Conservation (phyloP, 768 basidiomycete species). For the Leccinum uliginosum region DNA sequence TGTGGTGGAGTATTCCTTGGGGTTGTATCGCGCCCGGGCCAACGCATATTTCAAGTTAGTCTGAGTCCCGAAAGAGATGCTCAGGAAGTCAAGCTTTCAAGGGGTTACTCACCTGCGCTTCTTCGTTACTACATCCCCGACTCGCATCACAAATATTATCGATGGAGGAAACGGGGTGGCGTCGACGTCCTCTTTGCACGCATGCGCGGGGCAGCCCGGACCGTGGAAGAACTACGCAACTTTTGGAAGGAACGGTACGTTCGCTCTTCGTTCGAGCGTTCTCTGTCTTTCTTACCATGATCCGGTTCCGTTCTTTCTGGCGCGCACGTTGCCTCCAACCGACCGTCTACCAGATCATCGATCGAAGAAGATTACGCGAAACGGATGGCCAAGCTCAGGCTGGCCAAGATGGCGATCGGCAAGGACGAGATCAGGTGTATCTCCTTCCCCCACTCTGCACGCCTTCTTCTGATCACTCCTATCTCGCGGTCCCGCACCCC, state of each 20-base stretch:
- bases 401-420: slow-evolving; percentile 74
- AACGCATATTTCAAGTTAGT: no score
- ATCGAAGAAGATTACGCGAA: slow-evolving; percentile 98
- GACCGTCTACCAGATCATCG: slow-evolving; percentile 47
- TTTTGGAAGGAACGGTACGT: slow-evolving; percentile 94
- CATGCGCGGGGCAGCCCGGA: slow-evolving; percentile 80
- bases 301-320: not conserved
- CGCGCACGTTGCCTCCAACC: not conserved
- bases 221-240: slow-evolving; percentile 80
- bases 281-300: not conserved
- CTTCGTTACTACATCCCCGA: no score
- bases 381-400: slow-evolving; percentile 66
- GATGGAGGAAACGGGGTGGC: no score
- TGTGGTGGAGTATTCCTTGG: no score
- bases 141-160: no score
- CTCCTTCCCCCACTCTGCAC: not conserved
- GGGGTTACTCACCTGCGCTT: no score
- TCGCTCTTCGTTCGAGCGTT: not conserved
- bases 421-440: slow-evolving; percentile 92
- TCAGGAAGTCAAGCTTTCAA: no score
- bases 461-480: not conserved
- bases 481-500: no score
- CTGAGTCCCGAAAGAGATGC: no score
- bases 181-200: slow-evolving; percentile 89
- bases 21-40: no score